These are phyloP conservation scores for Cladosporium sp. DNA, from an alignment of 2,329 filamentous ascomycete genomes.

Conservation along the genomic window DNA sequence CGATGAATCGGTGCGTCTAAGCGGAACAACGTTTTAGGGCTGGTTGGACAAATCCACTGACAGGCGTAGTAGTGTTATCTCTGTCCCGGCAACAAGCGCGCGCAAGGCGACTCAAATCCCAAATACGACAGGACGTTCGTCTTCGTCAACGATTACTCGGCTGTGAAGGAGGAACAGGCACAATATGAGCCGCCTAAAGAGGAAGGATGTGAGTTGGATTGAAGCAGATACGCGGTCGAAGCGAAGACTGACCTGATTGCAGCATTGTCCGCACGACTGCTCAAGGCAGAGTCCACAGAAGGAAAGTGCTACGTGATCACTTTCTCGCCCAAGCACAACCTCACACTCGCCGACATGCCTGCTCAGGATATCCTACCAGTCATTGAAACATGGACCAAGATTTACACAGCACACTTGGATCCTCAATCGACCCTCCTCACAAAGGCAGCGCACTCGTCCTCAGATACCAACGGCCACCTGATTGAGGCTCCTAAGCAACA, in stretches of 20 bases:
- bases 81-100: slow-evolving; percentile 86
- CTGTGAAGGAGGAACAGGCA: slow-evolving; percentile 89
- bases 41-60: slow-evolving; percentile 10
- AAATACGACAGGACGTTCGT: slow-evolving; percentile 84
- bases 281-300: slow-evolving; percentile 81
- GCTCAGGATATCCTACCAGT: slow-evolving; percentile 76
- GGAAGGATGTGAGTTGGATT: slow-evolving; percentile 46
- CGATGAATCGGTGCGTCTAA: slow-evolving; percentile 59
- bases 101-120: slow-evolving; percentile 83
- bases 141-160: slow-evolving; percentile 97
- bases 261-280: slow-evolving; percentile 74
- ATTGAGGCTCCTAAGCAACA: slow-evolving; percentile 65
- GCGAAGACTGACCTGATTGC: slow-evolving; percentile 9
- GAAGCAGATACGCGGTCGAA: not conserved
- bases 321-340: slow-evolving; percentile 85
- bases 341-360: slow-evolving; percentile 88
- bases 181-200: slow-evolving; percentile 64
- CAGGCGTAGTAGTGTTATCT: slow-evolving; percentile 72
- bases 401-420: slow-evolving; percentile 81
- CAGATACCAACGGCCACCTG: slow-evolving; percentile 39
- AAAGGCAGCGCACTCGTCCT: slow-evolving; percentile 35
- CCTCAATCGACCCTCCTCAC: slow-evolving; percentile 64
- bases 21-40: not conserved
- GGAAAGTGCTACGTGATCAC: slow-evolving; percentile 97
- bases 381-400: slow-evolving; percentile 85